Base-by-base conservation (phyloP, 2,329 filamentous ascomycete species). In the Ustilaginoidea virens region DNA sequence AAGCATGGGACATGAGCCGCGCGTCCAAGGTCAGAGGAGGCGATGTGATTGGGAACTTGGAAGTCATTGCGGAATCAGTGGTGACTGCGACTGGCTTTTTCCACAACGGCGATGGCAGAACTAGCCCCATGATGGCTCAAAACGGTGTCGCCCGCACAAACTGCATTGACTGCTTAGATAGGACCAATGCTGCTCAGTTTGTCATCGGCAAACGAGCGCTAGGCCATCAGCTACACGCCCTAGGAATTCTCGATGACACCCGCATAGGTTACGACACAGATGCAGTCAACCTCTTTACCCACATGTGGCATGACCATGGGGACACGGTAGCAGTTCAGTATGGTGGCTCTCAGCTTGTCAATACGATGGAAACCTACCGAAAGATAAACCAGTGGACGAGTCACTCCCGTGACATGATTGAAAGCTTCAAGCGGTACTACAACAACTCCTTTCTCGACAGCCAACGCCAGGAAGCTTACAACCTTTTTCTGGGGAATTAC, bases 361-460 rank as follows among this genome's bases (percentile, higher is more conserved):
- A 98, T 49, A 98, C 90, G 0, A 96, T 98, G 86, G 86, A 92
- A 39, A 98, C 90, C 4, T 98, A 98, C 51, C 80, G 90, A 33
- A 96, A 96, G 55, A 92, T 94, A 50, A 96, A 96, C 41, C 87
- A 96, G 50, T 98, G 90, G 90, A 92, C 85, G 15, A 93, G 83
- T 43, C 85, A 93, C 51, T 94, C 87, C 3, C 71, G 90, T 40
- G 90, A 98, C 51, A 96, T 98, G 87, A 86, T 98, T 14, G 90
- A 98, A 56, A 93, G 83, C 50, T 94, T 98, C 61, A 98, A 96
- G 52, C 73, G 90, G 17, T 98, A 96, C 52, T 98, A 98, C 53
- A 93, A 96, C 56, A 98, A 98, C 47, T 92, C 87, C 0, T 98
- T 98, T 49, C 68, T 98, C 7, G 90, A 98, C 51, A 86, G 80